Conservation (phyloP, 305 asterid genomes). For the Plantago rigida region DNA sequence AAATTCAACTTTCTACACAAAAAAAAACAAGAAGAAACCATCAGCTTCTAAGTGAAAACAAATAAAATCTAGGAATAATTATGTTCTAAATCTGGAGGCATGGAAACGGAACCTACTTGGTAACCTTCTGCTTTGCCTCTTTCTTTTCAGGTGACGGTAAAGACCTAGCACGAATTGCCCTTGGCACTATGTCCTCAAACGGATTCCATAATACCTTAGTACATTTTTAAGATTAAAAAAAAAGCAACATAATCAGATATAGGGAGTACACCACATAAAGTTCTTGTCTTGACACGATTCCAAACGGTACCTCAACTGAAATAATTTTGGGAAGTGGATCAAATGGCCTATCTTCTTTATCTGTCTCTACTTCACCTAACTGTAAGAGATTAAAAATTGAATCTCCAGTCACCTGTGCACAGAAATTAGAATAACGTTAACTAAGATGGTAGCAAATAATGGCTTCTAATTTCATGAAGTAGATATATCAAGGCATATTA, state of each 20-base stretch:
- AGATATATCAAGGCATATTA: slow-evolving; percentile 23
- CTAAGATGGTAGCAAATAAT: slow-evolving; percentile 12
- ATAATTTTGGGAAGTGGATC: slow-evolving; percentile 76
- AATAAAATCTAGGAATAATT: slow-evolving; percentile 15
- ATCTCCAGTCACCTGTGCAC: slow-evolving; percentile 76
- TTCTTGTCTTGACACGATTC: not conserved
- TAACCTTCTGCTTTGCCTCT: slow-evolving; percentile 52
- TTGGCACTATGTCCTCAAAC: slow-evolving; percentile 79
- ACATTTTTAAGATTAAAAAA: slow-evolving; percentile 21
- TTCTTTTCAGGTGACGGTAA: slow-evolving; percentile 42
- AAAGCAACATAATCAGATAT: slow-evolving; percentile 12
- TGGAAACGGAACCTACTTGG: slow-evolving; percentile 47
- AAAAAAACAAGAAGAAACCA: slow-evolving; percentile 27
- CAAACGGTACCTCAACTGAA: slow-evolving; percentile 68
- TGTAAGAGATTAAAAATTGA: slow-evolving; percentile 66
- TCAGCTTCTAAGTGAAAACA: slow-evolving; percentile 4
- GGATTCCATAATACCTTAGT: slow-evolving; percentile 88
- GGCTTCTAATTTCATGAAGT: slow-evolving; percentile 2
- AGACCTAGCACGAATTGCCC: slow-evolving; percentile 40
- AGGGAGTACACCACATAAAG: slow-evolving; percentile 9
- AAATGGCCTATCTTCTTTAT: slow-evolving; percentile 64
- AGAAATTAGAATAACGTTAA: slow-evolving; percentile 15
- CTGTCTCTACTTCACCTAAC: slow-evolving; percentile 78
- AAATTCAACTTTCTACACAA: slow-evolving; percentile 68
- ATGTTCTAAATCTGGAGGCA: slow-evolving; percentile 19